These are phyloP conservation scores for Wilcoxina mikolae DNA, from an alignment of 495 filamentous ascomycete species.

Conservation along the genomic window DNA sequence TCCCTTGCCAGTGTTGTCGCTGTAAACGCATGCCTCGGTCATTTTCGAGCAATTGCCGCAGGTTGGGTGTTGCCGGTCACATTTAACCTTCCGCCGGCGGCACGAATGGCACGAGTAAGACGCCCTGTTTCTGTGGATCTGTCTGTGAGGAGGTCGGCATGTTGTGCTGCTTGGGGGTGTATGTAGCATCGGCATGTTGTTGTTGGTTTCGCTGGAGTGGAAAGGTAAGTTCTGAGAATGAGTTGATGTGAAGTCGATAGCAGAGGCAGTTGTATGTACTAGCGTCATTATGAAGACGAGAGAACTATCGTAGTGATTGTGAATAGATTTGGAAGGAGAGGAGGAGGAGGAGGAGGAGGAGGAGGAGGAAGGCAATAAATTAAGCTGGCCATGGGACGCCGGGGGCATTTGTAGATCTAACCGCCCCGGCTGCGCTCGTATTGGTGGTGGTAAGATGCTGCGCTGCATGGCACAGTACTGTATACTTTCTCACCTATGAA, in stretches of 20 bases:
- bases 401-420: too few species aligned
- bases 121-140: conserved; percentile 27
- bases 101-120: conserved; percentile 34
- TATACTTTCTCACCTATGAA: too few species aligned
- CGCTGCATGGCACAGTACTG: too few species aligned
- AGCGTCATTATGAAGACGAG: background rate
- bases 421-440: too few species aligned
- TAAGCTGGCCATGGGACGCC: too few species aligned
- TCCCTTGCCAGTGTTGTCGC: conserved; percentile 14
- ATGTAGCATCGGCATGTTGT: background rate
- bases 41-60: conserved; percentile 50
- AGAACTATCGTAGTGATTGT: too few species aligned
- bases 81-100: conserved; percentile 54
- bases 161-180: background rate
- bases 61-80: conserved; percentile 48
- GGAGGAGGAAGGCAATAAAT: too few species aligned
- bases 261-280: background rate
- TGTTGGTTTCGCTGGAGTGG: background rate
- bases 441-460: too few species aligned
- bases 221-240: background rate
- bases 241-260: background rate
- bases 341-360: too few species aligned
- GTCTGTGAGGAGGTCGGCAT: conserved; percentile 13
- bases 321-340: too few species aligned
- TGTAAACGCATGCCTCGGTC: conserved; percentile 17